A percentile compares a stretch with the other conserved stretches of the same genome.
phyloP scores from a whole-genome alignment of 495 filamentous ascomycete species.

The Aspergillus ostianus region DNA sequence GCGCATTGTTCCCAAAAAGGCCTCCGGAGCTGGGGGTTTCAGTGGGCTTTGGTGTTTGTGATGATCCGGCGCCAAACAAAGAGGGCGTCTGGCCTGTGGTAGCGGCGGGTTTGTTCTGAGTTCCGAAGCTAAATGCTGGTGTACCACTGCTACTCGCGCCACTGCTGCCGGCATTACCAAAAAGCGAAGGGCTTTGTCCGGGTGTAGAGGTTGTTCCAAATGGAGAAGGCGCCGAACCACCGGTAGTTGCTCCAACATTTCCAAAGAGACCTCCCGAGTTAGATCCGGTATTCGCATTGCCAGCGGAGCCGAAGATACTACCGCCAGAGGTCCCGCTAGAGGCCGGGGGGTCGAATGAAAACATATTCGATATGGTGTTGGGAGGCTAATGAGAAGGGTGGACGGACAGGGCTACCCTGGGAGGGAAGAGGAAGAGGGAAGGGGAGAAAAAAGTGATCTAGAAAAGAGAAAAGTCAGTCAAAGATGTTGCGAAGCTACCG shows the following conservation, averaged over 20 bases:
- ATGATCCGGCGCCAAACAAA: constrained; percentile 26
- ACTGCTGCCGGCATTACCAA: constrained; percentile 31
- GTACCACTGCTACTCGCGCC: constrained; percentile 16
- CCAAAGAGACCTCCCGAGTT: constrained; percentile 39
- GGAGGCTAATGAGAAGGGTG: constrained; percentile 16
- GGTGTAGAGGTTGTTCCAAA: constrained; percentile 33
- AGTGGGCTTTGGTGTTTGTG: constrained; percentile 40
- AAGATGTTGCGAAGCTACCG: background rate
- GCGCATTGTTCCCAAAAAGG: constrained; percentile 48
- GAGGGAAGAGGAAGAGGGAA: background rate
- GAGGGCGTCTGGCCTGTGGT: constrained; percentile 25
- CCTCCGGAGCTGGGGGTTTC: constrained; percentile 36
- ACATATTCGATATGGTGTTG: constrained; percentile 31
- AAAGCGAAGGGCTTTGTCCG: constrained; percentile 28
- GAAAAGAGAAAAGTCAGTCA: constrained; percentile 12
- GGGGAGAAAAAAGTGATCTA: constrained; percentile 12
- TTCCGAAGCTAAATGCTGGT: constrained; percentile 45
- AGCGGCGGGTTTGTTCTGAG: constrained; percentile 25
- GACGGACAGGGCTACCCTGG: constrained; percentile 27
- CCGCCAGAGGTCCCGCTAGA: constrained; percentile 35
- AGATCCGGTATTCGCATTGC: constrained; percentile 28
- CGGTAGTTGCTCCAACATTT: constrained; percentile 42
- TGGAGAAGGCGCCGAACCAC: constrained; percentile 32
- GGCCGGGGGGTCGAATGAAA: constrained; percentile 36
- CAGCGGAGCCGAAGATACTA: constrained; percentile 41